These are phyloP conservation scores for Tetrapyrgos nigripes DNA, from an alignment of 1,284 basidiomycete species.

Conservation along the genomic window DNA sequence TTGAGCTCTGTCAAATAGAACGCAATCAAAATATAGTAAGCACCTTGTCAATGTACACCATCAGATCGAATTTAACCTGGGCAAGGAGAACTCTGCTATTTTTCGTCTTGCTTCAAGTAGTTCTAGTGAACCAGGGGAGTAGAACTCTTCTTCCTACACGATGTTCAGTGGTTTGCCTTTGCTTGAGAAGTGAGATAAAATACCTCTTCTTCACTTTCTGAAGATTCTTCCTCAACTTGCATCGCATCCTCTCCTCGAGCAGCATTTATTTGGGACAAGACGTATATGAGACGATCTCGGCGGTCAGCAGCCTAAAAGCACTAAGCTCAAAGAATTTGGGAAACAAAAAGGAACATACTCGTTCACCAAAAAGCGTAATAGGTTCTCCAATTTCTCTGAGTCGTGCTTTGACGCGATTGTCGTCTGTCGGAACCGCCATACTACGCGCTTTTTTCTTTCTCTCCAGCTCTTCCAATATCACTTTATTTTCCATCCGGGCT, in stretches of 20 bases:
- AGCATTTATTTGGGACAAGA: conserved; percentile 89
- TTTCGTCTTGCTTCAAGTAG: conserved; percentile 84
- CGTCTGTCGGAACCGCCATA: conserved; percentile 97
- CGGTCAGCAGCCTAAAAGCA: conserved; percentile 77
- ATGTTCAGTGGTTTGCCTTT: not conserved
- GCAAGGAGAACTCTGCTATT: conserved; percentile 92
- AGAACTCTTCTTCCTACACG: conserved; percentile 90
- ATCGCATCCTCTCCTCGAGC: conserved; percentile 77
- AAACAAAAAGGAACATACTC: conserved; percentile 59
- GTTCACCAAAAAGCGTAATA: conserved; percentile 96
- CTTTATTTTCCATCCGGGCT: conserved; percentile 78
- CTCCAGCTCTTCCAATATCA: conserved; percentile 91
- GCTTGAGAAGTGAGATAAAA: not conserved
- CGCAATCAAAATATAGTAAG: conserved; percentile 64
- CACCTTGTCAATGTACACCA: conserved; percentile 68
- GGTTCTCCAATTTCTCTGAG: conserved; percentile 95
- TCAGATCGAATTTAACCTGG: conserved; percentile 78
- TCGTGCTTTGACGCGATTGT: conserved; percentile 87
- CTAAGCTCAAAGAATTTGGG: conserved; percentile 19
- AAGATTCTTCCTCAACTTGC: conserved; percentile 73
- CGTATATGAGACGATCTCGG: conserved; percentile 92
- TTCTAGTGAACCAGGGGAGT: conserved; percentile 88
- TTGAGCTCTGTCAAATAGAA: conserved; percentile 79
- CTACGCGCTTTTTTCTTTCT: conserved; percentile 93
- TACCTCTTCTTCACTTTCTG: conserved; percentile 77